Conservation (phyloP, 169 alveolate species). For the Cryptosporidium sp. region DNA sequence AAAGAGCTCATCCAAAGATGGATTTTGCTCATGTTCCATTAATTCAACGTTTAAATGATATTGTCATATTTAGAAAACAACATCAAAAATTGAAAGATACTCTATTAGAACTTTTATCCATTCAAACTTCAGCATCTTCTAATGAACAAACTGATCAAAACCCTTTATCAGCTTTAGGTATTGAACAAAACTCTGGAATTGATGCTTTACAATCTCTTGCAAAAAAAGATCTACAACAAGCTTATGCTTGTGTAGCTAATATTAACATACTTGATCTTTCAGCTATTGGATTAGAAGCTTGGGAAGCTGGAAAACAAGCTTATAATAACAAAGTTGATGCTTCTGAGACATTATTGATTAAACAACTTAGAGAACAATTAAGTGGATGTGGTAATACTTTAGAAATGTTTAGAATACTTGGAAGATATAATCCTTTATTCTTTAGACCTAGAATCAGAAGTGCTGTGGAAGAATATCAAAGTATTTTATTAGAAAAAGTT, state of each 20-base stretch:
- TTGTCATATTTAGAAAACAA: constrained; percentile 91
- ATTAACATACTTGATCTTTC: constrained; percentile 83
- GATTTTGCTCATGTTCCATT: constrained; percentile 88
- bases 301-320: constrained; percentile 88
- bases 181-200: constrained; percentile 45
- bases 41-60: constrained; percentile 89
- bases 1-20: constrained; percentile 87
- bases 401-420: constrained; percentile 96
- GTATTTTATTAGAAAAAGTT: constrained; percentile 90
- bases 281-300: constrained; percentile 81
- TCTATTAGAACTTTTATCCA: constrained; percentile 74
- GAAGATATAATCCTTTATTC: constrained; percentile 94
- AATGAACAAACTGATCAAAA: constrained; percentile 2
- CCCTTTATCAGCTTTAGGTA: constrained; percentile 37
- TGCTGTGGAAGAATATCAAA: constrained; percentile 97
- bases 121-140: constrained; percentile 14
- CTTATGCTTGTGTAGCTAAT: constrained; percentile 70
- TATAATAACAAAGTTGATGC: constrained; percentile 93
- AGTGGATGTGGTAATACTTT: constrained; percentile 94
- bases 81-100: constrained; percentile 94
- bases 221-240: constrained; percentile 66
- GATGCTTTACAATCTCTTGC: constrained; percentile 71
- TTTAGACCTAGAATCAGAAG: constrained; percentile 95
- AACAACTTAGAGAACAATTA: constrained; percentile 93
- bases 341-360: constrained; percentile 94